Evolutionary conservation across 2,329 filamentous ascomycete genomes (phyloP).

Genomic region (Phaeosphaeria sp.): DNA sequence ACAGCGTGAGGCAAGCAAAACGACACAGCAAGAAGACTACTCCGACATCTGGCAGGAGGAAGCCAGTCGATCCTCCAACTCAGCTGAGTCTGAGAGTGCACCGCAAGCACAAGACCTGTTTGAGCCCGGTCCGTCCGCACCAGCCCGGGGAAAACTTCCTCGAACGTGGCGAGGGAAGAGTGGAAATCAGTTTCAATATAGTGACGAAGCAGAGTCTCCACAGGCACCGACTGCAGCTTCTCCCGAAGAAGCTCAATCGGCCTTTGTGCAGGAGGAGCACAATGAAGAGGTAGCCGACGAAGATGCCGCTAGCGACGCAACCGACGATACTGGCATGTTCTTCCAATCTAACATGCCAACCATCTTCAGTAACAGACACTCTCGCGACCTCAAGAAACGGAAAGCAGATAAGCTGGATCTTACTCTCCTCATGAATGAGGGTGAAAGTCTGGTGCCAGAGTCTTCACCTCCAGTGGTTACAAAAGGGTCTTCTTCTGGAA

Average conservation of each 20-base stretch:
- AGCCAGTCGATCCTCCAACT: constrained; percentile 47
- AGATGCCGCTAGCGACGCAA: constrained; percentile 33
- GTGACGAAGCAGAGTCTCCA: constrained; percentile 44
- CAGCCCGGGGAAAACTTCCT: constrained; percentile 50
- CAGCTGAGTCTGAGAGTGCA: constrained; percentile 25
- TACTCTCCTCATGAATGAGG: constrained; percentile 38
- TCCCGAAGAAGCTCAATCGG: constrained; percentile 3
- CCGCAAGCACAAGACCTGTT: constrained; percentile 45
- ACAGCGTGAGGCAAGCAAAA: constrained; percentile 4
- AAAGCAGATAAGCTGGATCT: constrained; percentile 39
- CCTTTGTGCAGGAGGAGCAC: constrained; percentile 8
- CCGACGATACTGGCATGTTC: constrained; percentile 48
- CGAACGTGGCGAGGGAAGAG: constrained; percentile 52
- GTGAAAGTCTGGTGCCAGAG: constrained; percentile 41
- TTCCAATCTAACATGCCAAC: constrained; percentile 43
- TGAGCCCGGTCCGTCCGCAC: constrained; percentile 36
- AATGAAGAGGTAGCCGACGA: constrained; percentile 26
- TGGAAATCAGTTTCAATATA: constrained; percentile 46
- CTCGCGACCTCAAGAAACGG: constrained; percentile 25
- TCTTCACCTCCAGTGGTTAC: constrained; percentile 32
- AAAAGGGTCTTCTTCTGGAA: constrained; percentile 19
- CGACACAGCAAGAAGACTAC: constrained; percentile 23
- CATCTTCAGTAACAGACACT: constrained; percentile 32
- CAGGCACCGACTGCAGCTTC: constrained; percentile 12
- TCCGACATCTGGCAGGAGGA: constrained; percentile 58